These are phyloP conservation scores for Bipolaris bicolor DNA, from an alignment of 2,329 filamentous ascomycete genomes.

Conservation along the genomic window DNA sequence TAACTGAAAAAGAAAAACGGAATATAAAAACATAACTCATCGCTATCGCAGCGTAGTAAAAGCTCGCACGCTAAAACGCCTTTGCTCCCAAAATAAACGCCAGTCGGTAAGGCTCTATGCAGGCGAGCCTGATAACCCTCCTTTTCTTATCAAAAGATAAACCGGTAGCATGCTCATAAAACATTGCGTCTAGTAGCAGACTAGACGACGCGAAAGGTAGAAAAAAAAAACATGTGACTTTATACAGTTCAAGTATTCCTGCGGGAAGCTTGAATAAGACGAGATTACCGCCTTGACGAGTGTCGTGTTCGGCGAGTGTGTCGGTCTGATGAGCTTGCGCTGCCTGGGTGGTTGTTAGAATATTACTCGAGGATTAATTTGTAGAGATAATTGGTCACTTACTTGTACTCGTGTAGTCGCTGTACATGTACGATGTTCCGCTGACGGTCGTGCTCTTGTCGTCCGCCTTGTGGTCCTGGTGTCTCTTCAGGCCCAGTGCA, in stretches of 20 bases:
- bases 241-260: slow-evolving; percentile 3
- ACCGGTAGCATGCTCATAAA: background rate
- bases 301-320: slow-evolving; percentile 50
- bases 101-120: background rate
- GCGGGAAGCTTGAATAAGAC: background rate
- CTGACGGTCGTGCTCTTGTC: slow-evolving; percentile 53
- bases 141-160: background rate
- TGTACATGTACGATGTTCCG: slow-evolving; percentile 50
- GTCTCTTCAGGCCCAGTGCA: slow-evolving; percentile 54
- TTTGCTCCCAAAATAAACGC: background rate
- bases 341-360: slow-evolving; percentile 45
- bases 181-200: background rate
- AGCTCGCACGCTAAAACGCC: background rate
- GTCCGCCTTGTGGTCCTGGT: slow-evolving; percentile 48
- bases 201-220: background rate
- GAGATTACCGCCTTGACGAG: slow-evolving; percentile 36
- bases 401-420: slow-evolving; percentile 58
- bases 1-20: background rate
- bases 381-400: slow-evolving; percentile 36
- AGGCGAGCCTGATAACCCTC: background rate
- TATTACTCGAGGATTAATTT: background rate
- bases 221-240: background rate
- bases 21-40: background rate
- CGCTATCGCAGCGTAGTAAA: background rate
- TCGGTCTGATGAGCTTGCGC: slow-evolving; percentile 53